Conservation (phyloP, 768 basidiomycete genomes). For the Rhizopogon sp. region DNA sequence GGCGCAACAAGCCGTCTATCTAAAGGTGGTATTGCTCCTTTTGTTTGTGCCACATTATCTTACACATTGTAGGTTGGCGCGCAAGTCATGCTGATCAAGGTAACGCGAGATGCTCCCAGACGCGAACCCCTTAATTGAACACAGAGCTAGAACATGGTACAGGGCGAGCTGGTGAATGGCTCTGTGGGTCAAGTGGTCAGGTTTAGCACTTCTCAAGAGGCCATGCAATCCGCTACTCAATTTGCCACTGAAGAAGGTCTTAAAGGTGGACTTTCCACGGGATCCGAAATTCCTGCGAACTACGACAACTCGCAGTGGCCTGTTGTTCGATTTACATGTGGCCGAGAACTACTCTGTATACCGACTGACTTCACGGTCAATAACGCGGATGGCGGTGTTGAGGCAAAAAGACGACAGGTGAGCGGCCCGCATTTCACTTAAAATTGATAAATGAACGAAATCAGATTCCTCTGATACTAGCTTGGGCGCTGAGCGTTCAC, state of each 20-base stretch:
- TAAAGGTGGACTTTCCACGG: conserved; percentile 12
- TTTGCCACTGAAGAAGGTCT: conserved; percentile 32
- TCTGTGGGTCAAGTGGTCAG: conserved; percentile 52
- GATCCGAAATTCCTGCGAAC: conserved; percentile 18
- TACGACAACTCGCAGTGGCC: conserved; percentile 44
- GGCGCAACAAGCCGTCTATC: conserved; percentile 37
- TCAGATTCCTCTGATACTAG: conserved; percentile 59
- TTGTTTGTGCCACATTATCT: neutral
- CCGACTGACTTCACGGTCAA: conserved; percentile 62
- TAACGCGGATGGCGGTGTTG: conserved; percentile 51
- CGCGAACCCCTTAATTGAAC: neutral
- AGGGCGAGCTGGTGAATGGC: conserved; percentile 69
- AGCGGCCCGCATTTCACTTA: conserved; percentile 41
- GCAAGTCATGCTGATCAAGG: conserved; percentile 84
- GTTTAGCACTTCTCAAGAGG: conserved; percentile 43
- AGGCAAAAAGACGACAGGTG: conserved; percentile 60
- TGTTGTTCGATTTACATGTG: conserved; percentile 52
- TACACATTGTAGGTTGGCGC: conserved; percentile 54
- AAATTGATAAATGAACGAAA: conserved; percentile 25
- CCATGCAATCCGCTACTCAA: conserved; percentile 29
- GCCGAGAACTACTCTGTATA: conserved; percentile 39
- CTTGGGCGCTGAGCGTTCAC: conserved; percentile 86
- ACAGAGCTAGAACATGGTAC: conserved; percentile 51
- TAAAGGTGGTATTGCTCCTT: conserved; percentile 38
- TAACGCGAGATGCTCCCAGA: conserved; percentile 12